Conservation (phyloP, 805 yeast genomes). For the Hermanozyma aechmeae region DNA sequence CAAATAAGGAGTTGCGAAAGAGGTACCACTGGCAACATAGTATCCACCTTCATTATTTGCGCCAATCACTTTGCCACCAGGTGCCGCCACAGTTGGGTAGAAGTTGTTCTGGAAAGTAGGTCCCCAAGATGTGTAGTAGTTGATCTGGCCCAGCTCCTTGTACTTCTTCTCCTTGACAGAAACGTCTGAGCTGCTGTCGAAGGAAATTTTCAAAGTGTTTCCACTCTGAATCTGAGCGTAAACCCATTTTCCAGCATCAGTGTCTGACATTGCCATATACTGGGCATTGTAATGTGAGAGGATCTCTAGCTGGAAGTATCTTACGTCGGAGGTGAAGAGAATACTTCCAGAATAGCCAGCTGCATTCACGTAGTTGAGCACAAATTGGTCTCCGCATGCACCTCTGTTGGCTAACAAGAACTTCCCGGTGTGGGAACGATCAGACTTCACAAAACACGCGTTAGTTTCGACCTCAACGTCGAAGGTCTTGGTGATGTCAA, state of each 20-base stretch:
- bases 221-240: not conserved
- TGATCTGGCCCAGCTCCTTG: conserved; percentile 1
- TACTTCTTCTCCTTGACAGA: conserved; percentile 1
- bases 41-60: not conserved
- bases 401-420: too few relatives aligned
- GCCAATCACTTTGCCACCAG: conserved; percentile 1
- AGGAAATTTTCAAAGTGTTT: not conserved
- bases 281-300: too few relatives aligned
- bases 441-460: too few relatives aligned
- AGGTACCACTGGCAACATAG: conserved; percentile 1
- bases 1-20: not conserved
- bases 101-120: conserved; percentile 1
- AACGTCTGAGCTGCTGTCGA: not conserved
- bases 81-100: conserved; percentile 2
- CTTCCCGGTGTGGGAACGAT: too few relatives aligned
- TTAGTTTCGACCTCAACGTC: not conserved
- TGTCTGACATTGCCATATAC: too few relatives aligned
- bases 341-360: too few relatives aligned
- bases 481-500: not conserved
- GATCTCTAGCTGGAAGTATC: too few relatives aligned
- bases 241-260: conserved; percentile 1
- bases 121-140: conserved; percentile 2
- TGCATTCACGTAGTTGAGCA: too few relatives aligned
- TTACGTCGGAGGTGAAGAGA: too few relatives aligned
- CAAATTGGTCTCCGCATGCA: too few relatives aligned